A percentile compares a stretch with the other conserved stretches of the same genome.
phyloP scores from a whole-genome alignment of 2,329 filamentous ascomycete genomes.

The Alternaria sp. region DNA sequence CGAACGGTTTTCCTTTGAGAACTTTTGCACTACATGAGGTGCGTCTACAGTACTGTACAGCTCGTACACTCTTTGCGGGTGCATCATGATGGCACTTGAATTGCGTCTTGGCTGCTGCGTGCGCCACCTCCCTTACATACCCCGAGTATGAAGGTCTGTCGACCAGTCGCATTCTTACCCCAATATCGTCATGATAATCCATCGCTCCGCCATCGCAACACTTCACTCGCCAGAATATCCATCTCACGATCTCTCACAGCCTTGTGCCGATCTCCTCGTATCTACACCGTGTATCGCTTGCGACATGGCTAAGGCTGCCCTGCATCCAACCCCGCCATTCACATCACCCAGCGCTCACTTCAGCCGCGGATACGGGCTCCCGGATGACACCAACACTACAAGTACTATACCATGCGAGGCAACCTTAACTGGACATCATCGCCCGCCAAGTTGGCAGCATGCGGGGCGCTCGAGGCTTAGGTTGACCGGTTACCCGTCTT shows the following conservation, averaged over 20 bases:
- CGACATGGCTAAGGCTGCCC: conserved; percentile 1
- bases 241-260: conserved; percentile 4
- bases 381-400: conserved; percentile 7
- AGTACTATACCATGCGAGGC: conserved; percentile 5
- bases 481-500: conserved; percentile 11
- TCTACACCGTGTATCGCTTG: not conserved
- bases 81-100: not conserved
- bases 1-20: not conserved
- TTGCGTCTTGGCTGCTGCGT: not conserved
- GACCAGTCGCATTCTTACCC: not conserved
- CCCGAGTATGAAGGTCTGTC: not conserved
- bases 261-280: conserved; percentile 10
- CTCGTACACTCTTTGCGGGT: not conserved
- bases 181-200: not conserved
- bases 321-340: conserved; percentile 10
- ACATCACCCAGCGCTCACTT: conserved; percentile 1
- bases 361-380: conserved; percentile 4
- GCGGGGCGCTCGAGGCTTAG: conserved; percentile 12
- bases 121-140: not conserved
- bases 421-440: conserved; percentile 19
- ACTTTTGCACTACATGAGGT: not conserved
- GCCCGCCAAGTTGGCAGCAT: conserved; percentile 5
- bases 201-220: not conserved
- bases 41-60: not conserved
- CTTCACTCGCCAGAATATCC: not conserved